These are phyloP conservation scores for Coffea eugenioides DNA, from an alignment of 257 asterid genomes.

Conservation along the genomic window DNA sequence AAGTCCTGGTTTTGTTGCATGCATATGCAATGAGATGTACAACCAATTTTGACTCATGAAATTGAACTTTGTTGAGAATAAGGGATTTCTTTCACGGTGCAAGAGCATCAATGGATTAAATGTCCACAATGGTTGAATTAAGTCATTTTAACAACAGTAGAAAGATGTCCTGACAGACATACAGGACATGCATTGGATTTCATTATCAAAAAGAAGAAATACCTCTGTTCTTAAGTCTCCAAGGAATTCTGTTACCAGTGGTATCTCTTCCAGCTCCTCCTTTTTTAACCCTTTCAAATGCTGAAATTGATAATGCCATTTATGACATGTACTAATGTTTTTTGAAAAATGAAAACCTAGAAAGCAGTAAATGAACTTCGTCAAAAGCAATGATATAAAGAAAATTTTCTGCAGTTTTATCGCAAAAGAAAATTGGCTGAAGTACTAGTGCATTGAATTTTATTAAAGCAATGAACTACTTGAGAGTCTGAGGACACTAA, in stretches of 20 bases:
- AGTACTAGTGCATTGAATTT: background rate
- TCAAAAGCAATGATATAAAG: background rate
- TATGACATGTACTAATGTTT: background rate
- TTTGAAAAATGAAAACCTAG: background rate
- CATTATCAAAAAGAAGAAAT: slow-evolving; percentile 18
- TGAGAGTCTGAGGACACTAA: slow-evolving; percentile 10
- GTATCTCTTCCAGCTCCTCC: slow-evolving; percentile 75
- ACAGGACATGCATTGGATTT: background rate
- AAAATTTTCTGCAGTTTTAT: background rate
- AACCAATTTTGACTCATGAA: background rate
- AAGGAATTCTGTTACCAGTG: slow-evolving; percentile 54
- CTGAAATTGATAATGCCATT: slow-evolving; percentile 34
- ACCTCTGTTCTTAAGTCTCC: slow-evolving; percentile 69
- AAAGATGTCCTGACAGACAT: background rate
- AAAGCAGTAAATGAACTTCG: background rate
- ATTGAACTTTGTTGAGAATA: background rate
- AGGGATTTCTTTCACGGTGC: background rate
- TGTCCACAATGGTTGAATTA: background rate
- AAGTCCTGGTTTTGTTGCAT: background rate
- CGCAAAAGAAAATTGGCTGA: background rate
- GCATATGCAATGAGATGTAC: background rate
- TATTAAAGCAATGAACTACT: background rate
- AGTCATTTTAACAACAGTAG: background rate
- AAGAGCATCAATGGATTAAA: background rate
- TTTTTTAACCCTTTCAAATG: slow-evolving; percentile 54